phyloP scores from a whole-genome alignment of 2,329 filamentous ascomycete genomes.

The Exophiala mesophila region DNA sequence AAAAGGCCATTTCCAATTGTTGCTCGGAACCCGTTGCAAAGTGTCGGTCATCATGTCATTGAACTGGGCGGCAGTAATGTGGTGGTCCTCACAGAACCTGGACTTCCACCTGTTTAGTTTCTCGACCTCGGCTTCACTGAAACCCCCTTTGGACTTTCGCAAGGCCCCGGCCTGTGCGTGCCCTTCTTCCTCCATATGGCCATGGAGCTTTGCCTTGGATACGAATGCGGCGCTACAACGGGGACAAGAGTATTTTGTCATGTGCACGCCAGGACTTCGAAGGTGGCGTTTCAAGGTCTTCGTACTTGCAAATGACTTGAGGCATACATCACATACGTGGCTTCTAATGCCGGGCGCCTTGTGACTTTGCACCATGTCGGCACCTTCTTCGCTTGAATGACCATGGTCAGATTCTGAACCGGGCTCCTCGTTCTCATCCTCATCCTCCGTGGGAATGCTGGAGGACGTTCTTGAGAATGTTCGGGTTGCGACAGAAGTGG shows the following conservation, averaged over 20 bases:
- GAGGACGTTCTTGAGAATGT: constrained; percentile 5
- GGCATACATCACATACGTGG: constrained; percentile 15
- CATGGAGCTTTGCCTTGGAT: constrained; percentile 8
- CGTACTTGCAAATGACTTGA: constrained; percentile 7
- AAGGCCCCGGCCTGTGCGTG: constrained; percentile 6
- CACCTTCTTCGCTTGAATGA: not conserved
- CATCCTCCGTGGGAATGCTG: not conserved
- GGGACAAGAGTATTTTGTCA: constrained; percentile 7
- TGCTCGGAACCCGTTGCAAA: constrained; percentile 6
- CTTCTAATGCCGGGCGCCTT: not conserved
- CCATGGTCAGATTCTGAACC: constrained; percentile 4
- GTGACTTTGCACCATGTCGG: not conserved
- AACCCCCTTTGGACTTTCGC: constrained; percentile 11
- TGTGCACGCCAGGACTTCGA: constrained; percentile 11
- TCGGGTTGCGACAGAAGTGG: constrained; percentile 19
- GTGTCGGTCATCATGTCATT: constrained; percentile 27
- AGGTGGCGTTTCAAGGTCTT: constrained; percentile 7
- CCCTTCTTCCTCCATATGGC: constrained; percentile 19
- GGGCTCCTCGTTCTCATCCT: constrained; percentile 9
- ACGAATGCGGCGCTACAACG: constrained; percentile 14
- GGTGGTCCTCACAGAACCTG: constrained; percentile 22
- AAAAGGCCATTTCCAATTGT: constrained; percentile 16
- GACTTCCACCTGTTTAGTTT: constrained; percentile 22
- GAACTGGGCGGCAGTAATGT: constrained; percentile 20
- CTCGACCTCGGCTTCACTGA: constrained; percentile 19